These are phyloP conservation scores for Zygoascus hellenicus DNA, from an alignment of 1,139 yeast genomes.

Conservation along the genomic window DNA sequence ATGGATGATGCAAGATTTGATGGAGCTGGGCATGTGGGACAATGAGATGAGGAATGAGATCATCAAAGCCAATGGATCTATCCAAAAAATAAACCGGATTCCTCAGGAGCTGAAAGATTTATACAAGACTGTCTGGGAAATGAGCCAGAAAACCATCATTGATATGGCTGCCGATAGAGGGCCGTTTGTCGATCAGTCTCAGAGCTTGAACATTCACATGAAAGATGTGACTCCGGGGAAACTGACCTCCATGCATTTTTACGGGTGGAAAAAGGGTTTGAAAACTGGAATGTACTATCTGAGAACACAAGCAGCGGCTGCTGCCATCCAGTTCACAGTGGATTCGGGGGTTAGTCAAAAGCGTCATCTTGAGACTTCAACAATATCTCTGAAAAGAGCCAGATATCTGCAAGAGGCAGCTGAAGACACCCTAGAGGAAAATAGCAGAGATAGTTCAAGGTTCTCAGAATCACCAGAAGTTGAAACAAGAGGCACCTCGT, in stretches of 20 bases:
- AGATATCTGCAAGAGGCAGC: not conserved
- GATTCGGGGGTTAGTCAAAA: conserved; percentile 31
- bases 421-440: not conserved
- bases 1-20: conserved; percentile 60
- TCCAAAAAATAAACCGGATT: conserved; percentile 59
- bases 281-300: conserved; percentile 91
- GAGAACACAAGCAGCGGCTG: conserved; percentile 85
- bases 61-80: conserved; percentile 67
- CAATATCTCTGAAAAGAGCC: not conserved
- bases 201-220: conserved; percentile 72
- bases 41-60: conserved; percentile 63
- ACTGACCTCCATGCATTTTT: conserved; percentile 81
- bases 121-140: conserved; percentile 90
- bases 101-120: conserved; percentile 62
- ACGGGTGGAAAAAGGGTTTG: conserved; percentile 84
- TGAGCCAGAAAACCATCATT: conserved; percentile 66
- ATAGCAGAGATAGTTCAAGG: not conserved
- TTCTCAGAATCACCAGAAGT: not conserved
- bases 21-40: conserved; percentile 67
- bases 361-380: not conserved
- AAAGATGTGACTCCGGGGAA: conserved; percentile 73
- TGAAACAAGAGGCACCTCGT: not conserved
- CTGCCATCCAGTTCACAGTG: conserved; percentile 78
- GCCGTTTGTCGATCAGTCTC: conserved; percentile 85
- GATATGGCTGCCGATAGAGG: conserved; percentile 89